phyloP scores from a whole-genome alignment of 2,329 filamentous ascomycete species.

The Hirsutella minnesotensis region DNA sequence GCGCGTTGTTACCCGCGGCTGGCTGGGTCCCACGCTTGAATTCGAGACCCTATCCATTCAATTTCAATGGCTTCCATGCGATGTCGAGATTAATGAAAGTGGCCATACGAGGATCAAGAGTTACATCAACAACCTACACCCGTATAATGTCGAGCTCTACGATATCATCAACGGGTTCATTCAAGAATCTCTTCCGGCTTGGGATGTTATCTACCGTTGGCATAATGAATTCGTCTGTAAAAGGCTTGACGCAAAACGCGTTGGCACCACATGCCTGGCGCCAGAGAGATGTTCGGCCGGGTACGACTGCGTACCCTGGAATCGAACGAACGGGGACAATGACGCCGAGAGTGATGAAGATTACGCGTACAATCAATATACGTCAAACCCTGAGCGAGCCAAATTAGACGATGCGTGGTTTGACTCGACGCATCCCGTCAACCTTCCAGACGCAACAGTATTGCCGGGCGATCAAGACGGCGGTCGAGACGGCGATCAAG shows the following conservation, averaged over 20 bases:
- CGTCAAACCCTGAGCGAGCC: slow-evolving; percentile 4
- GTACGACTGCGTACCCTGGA: slow-evolving; percentile 7
- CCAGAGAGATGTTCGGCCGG: slow-evolving; percentile 7
- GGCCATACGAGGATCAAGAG: slow-evolving; percentile 28
- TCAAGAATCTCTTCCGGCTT: slow-evolving; percentile 29
- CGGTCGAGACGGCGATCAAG: not conserved
- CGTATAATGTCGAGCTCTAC: slow-evolving; percentile 25
- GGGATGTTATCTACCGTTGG: slow-evolving; percentile 27
- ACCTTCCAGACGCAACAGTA: slow-evolving; percentile 5
- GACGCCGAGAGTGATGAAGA: slow-evolving; percentile 9
- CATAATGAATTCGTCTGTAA: slow-evolving; percentile 13
- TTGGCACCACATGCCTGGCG: slow-evolving; percentile 8
- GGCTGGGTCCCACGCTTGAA: not conserved
- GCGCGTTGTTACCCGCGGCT: not conserved
- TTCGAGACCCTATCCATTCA: not conserved
- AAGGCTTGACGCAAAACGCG: slow-evolving; percentile 11
- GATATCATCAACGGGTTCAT: slow-evolving; percentile 28
- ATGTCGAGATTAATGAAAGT: slow-evolving; percentile 28
- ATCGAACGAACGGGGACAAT: slow-evolving; percentile 12
- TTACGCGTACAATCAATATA: not conserved
- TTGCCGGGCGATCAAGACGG: not conserved
- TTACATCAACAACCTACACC: slow-evolving; percentile 44
- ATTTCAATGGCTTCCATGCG: slow-evolving; percentile 38
- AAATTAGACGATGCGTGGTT: slow-evolving; percentile 13
- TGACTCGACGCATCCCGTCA: slow-evolving; percentile 11